These are phyloP conservation scores for Funneliformis caledonium DNA, from an alignment of 371 early-diverging fungal genomes.

Conservation along the genomic window DNA sequence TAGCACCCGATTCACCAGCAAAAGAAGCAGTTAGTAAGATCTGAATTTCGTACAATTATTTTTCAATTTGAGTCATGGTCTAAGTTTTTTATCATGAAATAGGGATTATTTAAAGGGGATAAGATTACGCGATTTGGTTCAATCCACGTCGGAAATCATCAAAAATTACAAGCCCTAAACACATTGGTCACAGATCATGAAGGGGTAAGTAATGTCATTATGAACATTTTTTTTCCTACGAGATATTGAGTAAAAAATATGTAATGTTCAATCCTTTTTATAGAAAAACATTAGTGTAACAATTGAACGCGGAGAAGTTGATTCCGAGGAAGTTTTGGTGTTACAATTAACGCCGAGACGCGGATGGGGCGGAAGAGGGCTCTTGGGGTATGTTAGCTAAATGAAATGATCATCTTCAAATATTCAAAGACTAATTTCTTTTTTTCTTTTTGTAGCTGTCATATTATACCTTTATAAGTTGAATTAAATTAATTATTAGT, in stretches of 20 bases:
- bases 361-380: slow-evolving; percentile 78
- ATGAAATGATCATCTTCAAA: not conserved
- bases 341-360: slow-evolving; percentile 61
- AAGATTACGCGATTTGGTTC: slow-evolving; percentile 66
- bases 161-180: slow-evolving; percentile 58
- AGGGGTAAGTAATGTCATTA: slow-evolving; percentile 48
- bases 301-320: slow-evolving; percentile 52
- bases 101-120: slow-evolving; percentile 69
- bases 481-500: not conserved
- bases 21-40: slow-evolving; percentile 54
- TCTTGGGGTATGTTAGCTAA: slow-evolving; percentile 61
- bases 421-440: not conserved
- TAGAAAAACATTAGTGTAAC: slow-evolving; percentile 54
- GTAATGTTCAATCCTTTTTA: not conserved
- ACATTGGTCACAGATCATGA: slow-evolving; percentile 60
- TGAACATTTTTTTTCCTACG: not conserved
- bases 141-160: slow-evolving; percentile 54
- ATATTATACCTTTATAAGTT: not conserved
- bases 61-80: not conserved
- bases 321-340: slow-evolving; percentile 24
- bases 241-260: not conserved
- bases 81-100: not conserved
- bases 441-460: not conserved
- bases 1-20: slow-evolving; percentile 85
- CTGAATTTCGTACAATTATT: not conserved